These are phyloP conservation scores for Papiliotrema terrestris DNA, from an alignment of 1,284 basidiomycete species.

Conservation along the genomic window DNA sequence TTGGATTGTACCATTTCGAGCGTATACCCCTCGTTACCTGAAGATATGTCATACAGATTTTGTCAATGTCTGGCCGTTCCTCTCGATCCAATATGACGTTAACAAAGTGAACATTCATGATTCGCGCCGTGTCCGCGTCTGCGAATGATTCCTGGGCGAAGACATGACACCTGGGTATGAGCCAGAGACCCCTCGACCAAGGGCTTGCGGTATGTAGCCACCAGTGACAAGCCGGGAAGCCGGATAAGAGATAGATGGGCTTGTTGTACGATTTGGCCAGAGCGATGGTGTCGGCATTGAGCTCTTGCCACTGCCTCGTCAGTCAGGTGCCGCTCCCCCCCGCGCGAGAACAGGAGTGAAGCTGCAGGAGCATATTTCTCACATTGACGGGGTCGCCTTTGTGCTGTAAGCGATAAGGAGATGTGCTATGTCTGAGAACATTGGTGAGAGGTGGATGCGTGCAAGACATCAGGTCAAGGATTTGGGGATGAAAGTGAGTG, in stretches of 20 bases:
- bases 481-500: too few relatives aligned
- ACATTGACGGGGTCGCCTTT: constrained; percentile 50
- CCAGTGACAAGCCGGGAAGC: constrained; percentile 51
- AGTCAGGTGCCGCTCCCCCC: too few relatives aligned
- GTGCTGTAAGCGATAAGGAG: constrained; percentile 53
- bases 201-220: constrained; percentile 7
- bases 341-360: too few relatives aligned
- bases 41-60: constrained; percentile 54
- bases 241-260: constrained; percentile 53
- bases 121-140: constrained; percentile 47
- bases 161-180: constrained; percentile 27
- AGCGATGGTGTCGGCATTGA: constrained; percentile 50
- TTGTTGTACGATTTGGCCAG: constrained; percentile 48
- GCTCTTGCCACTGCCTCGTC: constrained; percentile 51
- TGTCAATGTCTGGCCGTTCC: constrained; percentile 53
- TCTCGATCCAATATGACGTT: constrained; percentile 55
- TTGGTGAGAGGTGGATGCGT: too few relatives aligned
- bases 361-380: not conserved
- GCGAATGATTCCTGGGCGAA: constrained; percentile 52
- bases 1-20: not conserved
- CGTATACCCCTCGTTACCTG: constrained; percentile 35
- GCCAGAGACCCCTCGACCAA: not conserved
- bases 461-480: too few relatives aligned
- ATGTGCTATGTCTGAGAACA: too few relatives aligned
- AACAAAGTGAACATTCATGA: constrained; percentile 53